Evolutionary conservation across 176 grass and related monocot species (phyloP).

Genomic region (Paspalum notatum): DNA sequence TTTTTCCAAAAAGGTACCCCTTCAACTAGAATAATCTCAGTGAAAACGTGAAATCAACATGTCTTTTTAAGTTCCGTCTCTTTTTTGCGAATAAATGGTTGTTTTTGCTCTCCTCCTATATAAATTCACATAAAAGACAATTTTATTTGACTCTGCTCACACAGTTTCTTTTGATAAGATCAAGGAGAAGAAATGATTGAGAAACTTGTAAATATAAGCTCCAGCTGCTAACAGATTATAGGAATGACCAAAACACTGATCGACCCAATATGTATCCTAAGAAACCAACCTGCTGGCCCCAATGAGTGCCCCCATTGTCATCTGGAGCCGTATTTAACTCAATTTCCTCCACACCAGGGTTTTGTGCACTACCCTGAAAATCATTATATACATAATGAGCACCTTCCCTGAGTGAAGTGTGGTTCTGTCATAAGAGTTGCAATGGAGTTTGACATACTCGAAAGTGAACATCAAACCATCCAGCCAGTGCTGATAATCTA

Average conservation of each 20-base stretch:
- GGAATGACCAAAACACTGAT: not conserved
- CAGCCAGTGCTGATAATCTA: constrained; percentile 79
- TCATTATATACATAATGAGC: constrained; percentile 29
- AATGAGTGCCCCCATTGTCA: constrained; percentile 74
- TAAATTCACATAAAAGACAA: not conserved
- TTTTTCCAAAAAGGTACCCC: not conserved
- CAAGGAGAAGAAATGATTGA: not conserved
- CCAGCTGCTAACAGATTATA: constrained; percentile 13
- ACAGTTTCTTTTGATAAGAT: not conserved
- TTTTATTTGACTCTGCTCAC: not conserved
- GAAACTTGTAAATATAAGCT: not conserved
- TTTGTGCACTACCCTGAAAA: constrained; percentile 67
- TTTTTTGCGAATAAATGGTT: not conserved
- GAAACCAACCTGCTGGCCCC: constrained; percentile 91
- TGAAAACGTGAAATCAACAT: not conserved
- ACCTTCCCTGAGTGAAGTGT: not conserved
- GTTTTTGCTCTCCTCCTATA: not conserved
- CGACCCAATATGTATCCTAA: not conserved
- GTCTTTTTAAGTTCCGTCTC: not conserved
- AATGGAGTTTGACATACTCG: constrained; percentile 56
- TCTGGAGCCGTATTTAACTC: constrained; percentile 87
- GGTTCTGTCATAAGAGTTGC: constrained; percentile 1
- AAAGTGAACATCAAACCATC: constrained; percentile 99
- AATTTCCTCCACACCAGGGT: constrained; percentile 70
- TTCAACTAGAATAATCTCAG: not conserved